phyloP scores from a whole-genome alignment of 805 yeast species.

The Kodamaea kaohsiungensis region DNA sequence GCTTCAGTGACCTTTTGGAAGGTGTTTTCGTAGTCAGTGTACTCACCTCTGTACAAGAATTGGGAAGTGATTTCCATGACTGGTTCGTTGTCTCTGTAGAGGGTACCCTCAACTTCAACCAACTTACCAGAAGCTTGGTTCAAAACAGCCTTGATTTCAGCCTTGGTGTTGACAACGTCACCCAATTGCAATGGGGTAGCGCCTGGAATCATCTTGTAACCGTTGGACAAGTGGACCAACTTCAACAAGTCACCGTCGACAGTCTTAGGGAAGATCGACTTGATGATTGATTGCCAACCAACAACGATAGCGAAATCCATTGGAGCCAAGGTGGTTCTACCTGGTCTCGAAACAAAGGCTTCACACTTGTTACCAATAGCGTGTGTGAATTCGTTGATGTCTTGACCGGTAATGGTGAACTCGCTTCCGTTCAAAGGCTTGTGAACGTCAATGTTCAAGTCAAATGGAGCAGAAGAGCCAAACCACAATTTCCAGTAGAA shows the following conservation, averaged over 20 bases:
- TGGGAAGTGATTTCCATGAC: constrained; percentile 94
- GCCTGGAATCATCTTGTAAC: constrained; percentile 90
- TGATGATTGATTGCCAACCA: constrained; percentile 98
- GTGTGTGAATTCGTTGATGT: constrained; percentile 89
- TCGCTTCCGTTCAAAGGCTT: constrained; percentile 70
- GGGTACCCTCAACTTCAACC: constrained; percentile 92
- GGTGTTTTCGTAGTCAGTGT: constrained; percentile 85
- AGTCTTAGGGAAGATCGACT: constrained; percentile 94
- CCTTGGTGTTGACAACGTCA: constrained; percentile 79
- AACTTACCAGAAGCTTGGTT: constrained; percentile 93
- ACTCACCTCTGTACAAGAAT: constrained; percentile 94
- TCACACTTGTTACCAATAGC: constrained; percentile 97
- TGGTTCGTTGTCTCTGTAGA: constrained; percentile 69
- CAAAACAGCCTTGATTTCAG: constrained; percentile 83
- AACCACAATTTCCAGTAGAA: constrained; percentile 99
- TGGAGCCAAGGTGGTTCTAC: constrained; percentile 86
- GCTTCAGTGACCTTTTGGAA: constrained; percentile 86
- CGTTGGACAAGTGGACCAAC: constrained; percentile 92
- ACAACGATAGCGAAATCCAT: constrained; percentile 99
- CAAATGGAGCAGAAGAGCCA: constrained; percentile 58
- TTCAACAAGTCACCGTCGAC: constrained; percentile 96
- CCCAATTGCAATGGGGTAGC: constrained; percentile 87
- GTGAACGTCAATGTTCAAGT: constrained; percentile 71
- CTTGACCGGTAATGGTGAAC: constrained; percentile 68
- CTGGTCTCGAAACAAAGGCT: constrained; percentile 87